A percentile compares a stretch with the other conserved stretches of the same genome.
phyloP scores from a whole-genome alignment of 768 basidiomycete genomes.

The Amanita brunnescens region DNA sequence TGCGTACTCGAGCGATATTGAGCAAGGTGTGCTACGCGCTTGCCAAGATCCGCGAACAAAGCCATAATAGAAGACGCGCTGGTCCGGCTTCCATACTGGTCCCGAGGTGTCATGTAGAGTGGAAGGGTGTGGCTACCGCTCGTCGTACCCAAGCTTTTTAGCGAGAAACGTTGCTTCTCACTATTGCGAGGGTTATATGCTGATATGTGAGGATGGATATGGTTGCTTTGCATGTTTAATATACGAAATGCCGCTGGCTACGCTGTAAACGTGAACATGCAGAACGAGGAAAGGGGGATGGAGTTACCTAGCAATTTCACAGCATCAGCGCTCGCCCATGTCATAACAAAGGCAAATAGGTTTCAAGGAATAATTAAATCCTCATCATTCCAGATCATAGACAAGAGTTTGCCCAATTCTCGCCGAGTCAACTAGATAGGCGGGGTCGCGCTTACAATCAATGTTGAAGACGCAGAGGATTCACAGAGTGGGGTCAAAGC shows the following conservation, averaged over 20 bases:
- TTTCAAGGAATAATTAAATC: too few species aligned
- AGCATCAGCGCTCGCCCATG: neutral
- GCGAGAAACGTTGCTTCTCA: constrained; percentile 8
- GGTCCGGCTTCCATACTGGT: neutral
- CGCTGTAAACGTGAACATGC: neutral
- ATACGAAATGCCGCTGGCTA: neutral
- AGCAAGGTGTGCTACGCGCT: neutral
- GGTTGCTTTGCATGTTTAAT: constrained; percentile 1
- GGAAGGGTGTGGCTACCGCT: neutral
- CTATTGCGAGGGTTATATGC: neutral
- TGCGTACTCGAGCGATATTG: neutral
- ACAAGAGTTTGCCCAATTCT: too few species aligned
- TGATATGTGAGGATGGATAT: neutral
- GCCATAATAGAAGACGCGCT: neutral
- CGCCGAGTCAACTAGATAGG: too few species aligned
- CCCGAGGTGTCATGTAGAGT: neutral
- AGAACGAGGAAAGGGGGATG: neutral
- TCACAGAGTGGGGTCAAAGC: too few species aligned
- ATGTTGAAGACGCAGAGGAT: too few species aligned
- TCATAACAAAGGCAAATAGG: constrained; percentile 5
- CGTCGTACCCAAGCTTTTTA: neutral
- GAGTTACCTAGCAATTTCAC: neutral
- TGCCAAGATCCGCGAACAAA: neutral
- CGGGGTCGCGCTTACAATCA: too few species aligned
- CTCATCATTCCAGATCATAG: neutral